Evolutionary conservation across 352 stramenopile species (phyloP).

Genomic region (Globisporangium perplexum): DNA sequence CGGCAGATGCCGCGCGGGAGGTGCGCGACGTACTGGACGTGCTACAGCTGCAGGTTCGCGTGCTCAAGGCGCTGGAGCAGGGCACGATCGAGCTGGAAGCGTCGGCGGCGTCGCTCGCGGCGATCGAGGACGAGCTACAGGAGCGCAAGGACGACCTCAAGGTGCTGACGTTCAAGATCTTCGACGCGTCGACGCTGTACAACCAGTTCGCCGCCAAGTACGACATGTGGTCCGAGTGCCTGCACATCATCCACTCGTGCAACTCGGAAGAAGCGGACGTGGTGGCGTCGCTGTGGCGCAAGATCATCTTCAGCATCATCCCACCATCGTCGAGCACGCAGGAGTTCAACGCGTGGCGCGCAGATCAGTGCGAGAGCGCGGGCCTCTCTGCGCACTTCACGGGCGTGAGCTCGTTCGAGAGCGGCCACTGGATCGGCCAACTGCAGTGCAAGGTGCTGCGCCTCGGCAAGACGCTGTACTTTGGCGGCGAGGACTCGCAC

Average conservation of each 20-base stretch:
- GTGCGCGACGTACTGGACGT: slow-evolving; percentile 81
- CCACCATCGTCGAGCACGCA: slow-evolving; percentile 49
- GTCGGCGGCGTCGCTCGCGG: slow-evolving; percentile 19
- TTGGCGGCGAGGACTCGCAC: slow-evolving; percentile 46
- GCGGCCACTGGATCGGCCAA: slow-evolving; percentile 74
- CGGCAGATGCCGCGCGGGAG: slow-evolving; percentile 64
- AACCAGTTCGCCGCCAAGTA: slow-evolving; percentile 85
- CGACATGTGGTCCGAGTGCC: slow-evolving; percentile 82
- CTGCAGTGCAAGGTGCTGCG: slow-evolving; percentile 72
- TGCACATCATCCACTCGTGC: slow-evolving; percentile 83
- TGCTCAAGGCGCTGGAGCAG: slow-evolving; percentile 73
- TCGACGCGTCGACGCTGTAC: slow-evolving; percentile 79
- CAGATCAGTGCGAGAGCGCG: slow-evolving; percentile 55
- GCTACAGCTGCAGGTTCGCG: slow-evolving; percentile 74
- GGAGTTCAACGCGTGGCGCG: slow-evolving; percentile 74
- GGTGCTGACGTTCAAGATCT: slow-evolving; percentile 69
- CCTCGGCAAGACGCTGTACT: slow-evolving; percentile 68
- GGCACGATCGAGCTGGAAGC: slow-evolving; percentile 60
- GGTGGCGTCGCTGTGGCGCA: slow-evolving; percentile 56
- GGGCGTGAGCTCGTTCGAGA: slow-evolving; percentile 59
- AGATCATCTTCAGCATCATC: slow-evolving; percentile 72
- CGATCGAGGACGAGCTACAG: slow-evolving; percentile 36
- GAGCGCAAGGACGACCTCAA: slow-evolving; percentile 56
- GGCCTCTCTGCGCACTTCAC: slow-evolving; percentile 37
- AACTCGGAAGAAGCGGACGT: slow-evolving; percentile 78